Base-by-base conservation (phyloP, 2,329 filamentous ascomycete genomes). In the Chrysosporium keratinophilum region DNA sequence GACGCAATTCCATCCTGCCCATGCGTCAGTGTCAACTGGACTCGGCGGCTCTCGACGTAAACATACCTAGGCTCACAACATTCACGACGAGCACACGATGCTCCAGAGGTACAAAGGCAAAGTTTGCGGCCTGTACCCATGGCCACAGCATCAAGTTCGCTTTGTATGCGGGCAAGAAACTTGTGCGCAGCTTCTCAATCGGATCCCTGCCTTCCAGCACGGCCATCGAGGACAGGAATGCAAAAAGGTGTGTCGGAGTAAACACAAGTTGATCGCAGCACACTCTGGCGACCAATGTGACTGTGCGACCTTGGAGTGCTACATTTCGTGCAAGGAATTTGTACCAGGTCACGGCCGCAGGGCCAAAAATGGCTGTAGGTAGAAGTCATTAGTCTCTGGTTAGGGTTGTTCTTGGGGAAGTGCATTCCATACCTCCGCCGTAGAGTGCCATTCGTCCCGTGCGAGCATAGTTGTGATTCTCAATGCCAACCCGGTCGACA, bases 91-190 rank as follows among this genome's bases (percentile, higher is more conserved):
- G 73, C 41, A 96, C 81, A 56, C 89, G 79, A 71, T 91, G 83
- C 66, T 94, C 81, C 58, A 94, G 75, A 47, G 90, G 90, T 58
- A 95, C 80, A 59, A 93, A 79, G 64, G 85, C 85, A 74, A 96
- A 96, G 76, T 96, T 96, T 65, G 84, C 77, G 52, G 84, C 75
- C 74, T 96, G 90, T 54, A 94, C 88, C 61, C 74, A 75, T 2
- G 90, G 90, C 90, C 90, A 96, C 54, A 96, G 71, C 74, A 88
- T 79, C 78, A 88, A 88, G 74, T 95, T 96, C 67, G 87, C 84
- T 68, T 78, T 78, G 64, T 95, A 79, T 33, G 87, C 86, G 11
- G 79, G 76, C 60, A 72, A 69, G 72, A 89, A 96, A 56, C 79
- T 85, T 63, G 78, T 81, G 56, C 80, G 71, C 53, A 93, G 76